Base-by-base conservation (phyloP, 2,329 filamentous ascomycete genomes). In the Gnomoniopsis sp. region DNA sequence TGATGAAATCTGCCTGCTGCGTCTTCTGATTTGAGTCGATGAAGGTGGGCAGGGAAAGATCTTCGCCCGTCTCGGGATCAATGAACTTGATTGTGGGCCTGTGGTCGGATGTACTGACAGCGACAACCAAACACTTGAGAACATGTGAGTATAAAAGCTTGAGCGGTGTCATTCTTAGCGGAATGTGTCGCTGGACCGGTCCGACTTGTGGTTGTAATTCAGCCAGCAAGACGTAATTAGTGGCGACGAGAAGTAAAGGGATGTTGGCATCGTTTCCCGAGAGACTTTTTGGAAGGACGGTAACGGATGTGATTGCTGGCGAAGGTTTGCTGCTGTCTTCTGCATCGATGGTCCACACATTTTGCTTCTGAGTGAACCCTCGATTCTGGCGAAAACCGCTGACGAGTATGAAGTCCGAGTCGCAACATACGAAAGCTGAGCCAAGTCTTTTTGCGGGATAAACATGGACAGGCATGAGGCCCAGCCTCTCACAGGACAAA, bases 81-180 rank as follows among this genome's bases (percentile, higher is more conserved):
- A 88, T 68, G 57, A 88, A 87, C 23, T 77, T 72, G 26, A 88
- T 67, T 1, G 78, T 81, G 10, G 83, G 74, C 30, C 71, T 71
- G 4, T 76, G 70, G 3, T 75, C 70, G 11, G 73, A 65, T 6
- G 61, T 62, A 11, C 73, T 71, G 19, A 82, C 73, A 0, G 78
- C 82, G n/a, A 84, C 81, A 43, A 88, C 69, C 30, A 83, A 74
- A 62, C 76, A 83, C 43, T 80, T 75, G 50, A 85, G 75, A 8
- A 71, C 70, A 38, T 77, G 74, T 1, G 82, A 87, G 65, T 83
- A 86, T 3, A 88, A 69, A 1, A 87, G 65, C 46, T 80, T 78
- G 14, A 71, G 72, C 2, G 82, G 82, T 1, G 78, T 79, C 10
- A 79, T 79, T 1, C 72, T 65, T 1, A 85, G 65, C 0, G 73